These are phyloP conservation scores for Ceratobasidium sp. DNA, from an alignment of 1,284 basidiomycete genomes.

Conservation along the genomic window DNA sequence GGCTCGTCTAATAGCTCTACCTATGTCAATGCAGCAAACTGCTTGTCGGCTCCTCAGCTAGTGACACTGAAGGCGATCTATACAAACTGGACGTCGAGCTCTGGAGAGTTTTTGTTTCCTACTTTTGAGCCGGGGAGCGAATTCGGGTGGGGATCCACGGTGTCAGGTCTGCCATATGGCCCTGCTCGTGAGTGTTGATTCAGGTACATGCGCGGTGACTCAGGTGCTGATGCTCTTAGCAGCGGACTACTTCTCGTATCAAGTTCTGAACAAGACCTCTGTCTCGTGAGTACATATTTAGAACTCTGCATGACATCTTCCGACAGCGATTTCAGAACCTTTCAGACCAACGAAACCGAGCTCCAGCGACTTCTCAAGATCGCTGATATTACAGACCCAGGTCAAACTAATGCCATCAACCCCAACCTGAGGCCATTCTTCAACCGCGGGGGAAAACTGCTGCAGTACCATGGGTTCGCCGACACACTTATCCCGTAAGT, in stretches of 20 bases:
- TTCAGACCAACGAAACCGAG: constrained; percentile 34
- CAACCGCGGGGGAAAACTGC: constrained; percentile 24
- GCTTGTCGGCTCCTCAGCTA: constrained; percentile 1
- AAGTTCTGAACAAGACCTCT: constrained; percentile 35
- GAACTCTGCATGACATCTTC: background rate
- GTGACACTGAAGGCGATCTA: constrained; percentile 31
- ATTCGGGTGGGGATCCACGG: constrained; percentile 9
- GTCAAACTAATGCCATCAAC: constrained; percentile 29
- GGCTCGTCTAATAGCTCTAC: constrained; percentile 7
- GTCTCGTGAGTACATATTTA: background rate
- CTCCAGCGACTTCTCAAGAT: constrained; percentile 22
- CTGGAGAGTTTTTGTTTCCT: constrained; percentile 21
- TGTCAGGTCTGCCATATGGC: constrained; percentile 13
- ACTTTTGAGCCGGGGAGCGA: constrained; percentile 26
- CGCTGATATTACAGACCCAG: constrained; percentile 20
- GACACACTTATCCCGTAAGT: constrained; percentile 36
- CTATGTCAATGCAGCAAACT: constrained; percentile 12
- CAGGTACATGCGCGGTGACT: background rate
- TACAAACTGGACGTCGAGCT: constrained; percentile 19
- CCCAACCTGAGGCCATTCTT: constrained; percentile 39
- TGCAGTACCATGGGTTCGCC: constrained; percentile 37
- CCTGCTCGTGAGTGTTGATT: constrained; percentile 1
- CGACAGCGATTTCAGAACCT: background rate
- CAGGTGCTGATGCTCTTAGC: background rate
- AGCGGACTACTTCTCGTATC: constrained; percentile 39